These are phyloP conservation scores for Ogataea kodamae DNA, from an alignment of 805 yeast species.

Conservation along the genomic window DNA sequence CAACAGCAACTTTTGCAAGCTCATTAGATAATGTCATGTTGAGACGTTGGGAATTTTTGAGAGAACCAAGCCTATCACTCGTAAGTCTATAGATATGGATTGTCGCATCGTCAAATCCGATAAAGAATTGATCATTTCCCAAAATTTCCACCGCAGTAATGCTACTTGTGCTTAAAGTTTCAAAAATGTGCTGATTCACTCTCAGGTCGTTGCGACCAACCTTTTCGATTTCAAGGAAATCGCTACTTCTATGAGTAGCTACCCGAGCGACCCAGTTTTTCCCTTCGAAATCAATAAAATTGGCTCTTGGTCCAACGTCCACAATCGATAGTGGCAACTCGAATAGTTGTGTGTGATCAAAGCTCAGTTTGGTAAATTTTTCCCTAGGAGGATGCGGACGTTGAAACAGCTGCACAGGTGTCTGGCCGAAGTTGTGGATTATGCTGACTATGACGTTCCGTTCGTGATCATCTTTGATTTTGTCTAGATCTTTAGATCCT, in stretches of 20 bases:
- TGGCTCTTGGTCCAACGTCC: slow-evolving; percentile 41
- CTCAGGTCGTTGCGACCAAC: slow-evolving; percentile 17
- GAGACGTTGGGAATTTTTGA: slow-evolving; percentile 42
- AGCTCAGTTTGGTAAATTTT: slow-evolving; percentile 35
- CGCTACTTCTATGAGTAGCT: slow-evolving; percentile 2
- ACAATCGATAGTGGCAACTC: slow-evolving; percentile 38
- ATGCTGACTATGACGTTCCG: slow-evolving; percentile 75
- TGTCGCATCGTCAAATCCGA: slow-evolving; percentile 57
- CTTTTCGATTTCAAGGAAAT: slow-evolving; percentile 10
- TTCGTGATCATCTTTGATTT: slow-evolving; percentile 69
- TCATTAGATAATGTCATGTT: slow-evolving; percentile 8
- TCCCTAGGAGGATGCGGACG: slow-evolving; percentile 61
- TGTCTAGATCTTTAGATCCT: slow-evolving; percentile 77
- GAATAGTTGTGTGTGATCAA: slow-evolving; percentile 32
- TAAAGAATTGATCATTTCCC: slow-evolving; percentile 40
- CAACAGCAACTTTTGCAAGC: neutral
- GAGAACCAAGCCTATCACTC: slow-evolving; percentile 22
- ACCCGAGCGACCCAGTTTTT: slow-evolving; percentile 50
- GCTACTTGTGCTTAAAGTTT: slow-evolving; percentile 38
- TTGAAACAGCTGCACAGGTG: slow-evolving; percentile 70
- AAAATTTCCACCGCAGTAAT: slow-evolving; percentile 41
- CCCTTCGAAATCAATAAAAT: slow-evolving; percentile 38
- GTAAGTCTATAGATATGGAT: slow-evolving; percentile 40
- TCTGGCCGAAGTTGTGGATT: slow-evolving; percentile 90
- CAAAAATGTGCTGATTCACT: slow-evolving; percentile 40